Conservation (phyloP, 768 basidiomycete genomes). For the Dioszegia hungarica region DNA sequence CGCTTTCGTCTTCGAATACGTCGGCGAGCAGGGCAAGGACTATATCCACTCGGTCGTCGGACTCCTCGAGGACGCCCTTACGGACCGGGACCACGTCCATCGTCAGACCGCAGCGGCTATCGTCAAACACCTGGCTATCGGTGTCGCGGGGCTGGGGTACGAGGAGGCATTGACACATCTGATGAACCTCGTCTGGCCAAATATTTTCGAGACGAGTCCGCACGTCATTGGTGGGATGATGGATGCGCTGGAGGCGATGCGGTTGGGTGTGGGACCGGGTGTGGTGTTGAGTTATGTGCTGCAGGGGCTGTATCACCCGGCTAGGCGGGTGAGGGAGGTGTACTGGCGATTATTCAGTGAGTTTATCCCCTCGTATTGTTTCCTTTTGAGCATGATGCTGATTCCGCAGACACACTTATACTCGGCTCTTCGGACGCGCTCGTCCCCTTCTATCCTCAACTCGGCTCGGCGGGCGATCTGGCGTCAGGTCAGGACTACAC, state of each 20-base stretch:
- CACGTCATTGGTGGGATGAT: constrained; percentile 97
- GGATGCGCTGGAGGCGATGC: constrained; percentile 97
- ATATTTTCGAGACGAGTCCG: constrained; percentile 96
- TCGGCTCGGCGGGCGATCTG: constrained; percentile 76
- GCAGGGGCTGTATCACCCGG: constrained; percentile 95
- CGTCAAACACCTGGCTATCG: constrained; percentile 94
- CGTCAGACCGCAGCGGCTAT: constrained; percentile 97
- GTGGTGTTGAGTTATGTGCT: constrained; percentile 85
- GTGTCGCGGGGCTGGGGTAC: constrained; percentile 92
- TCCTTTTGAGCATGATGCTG: constrained; percentile 7
- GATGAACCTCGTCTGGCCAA: constrained; percentile 98
- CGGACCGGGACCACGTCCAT: constrained; percentile 96
- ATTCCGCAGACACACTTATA: constrained; percentile 57
- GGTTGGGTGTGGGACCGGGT: constrained; percentile 90
- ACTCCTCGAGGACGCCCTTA: constrained; percentile 95
- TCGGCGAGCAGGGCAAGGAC: constrained; percentile 90
- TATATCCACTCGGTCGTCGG: constrained; percentile 96
- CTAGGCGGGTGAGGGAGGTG: constrained; percentile 92
- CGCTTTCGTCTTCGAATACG: constrained; percentile 98
- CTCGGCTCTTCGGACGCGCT: constrained; percentile 84
- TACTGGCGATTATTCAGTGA: constrained; percentile 98
- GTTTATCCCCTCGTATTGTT: background rate
- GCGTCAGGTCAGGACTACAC: constrained; percentile 44
- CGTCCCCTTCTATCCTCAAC: constrained; percentile 91
- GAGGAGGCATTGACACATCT: constrained; percentile 97